These are phyloP conservation scores for Ustilago xerochloae DNA, from an alignment of 1,284 basidiomycete species.

Conservation along the genomic window DNA sequence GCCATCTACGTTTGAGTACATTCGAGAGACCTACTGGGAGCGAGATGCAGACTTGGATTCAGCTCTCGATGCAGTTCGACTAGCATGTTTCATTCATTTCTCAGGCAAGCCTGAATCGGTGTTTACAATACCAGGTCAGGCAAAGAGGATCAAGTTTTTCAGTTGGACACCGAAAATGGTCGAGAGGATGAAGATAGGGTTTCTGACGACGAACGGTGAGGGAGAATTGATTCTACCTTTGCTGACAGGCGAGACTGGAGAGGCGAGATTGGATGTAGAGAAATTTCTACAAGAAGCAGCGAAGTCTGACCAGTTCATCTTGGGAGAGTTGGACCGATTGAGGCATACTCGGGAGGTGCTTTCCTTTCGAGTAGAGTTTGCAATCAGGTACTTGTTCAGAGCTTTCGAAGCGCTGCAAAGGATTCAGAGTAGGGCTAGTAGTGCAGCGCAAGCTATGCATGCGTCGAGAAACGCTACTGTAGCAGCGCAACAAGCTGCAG, in stretches of 20 bases:
- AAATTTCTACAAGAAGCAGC: slow-evolving; percentile 19
- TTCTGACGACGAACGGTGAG: slow-evolving; percentile 12
- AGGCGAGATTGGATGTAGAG: slow-evolving; percentile 8
- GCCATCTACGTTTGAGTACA: slow-evolving; percentile 49
- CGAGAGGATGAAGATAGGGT: slow-evolving; percentile 31
- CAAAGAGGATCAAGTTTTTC: slow-evolving; percentile 19
- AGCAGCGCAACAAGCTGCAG: slow-evolving; percentile 25
- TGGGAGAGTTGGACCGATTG: slow-evolving; percentile 20
- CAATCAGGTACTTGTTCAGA: slow-evolving; percentile 27
- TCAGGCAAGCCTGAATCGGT: slow-evolving; percentile 49
- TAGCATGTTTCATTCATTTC: slow-evolving; percentile 53
- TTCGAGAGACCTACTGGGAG: slow-evolving; percentile 57
- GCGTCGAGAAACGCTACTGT: slow-evolving; percentile 6
- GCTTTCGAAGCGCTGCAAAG: slow-evolving; percentile 34
- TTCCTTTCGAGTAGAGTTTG: slow-evolving; percentile 35
- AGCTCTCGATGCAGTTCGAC: slow-evolving; percentile 43
- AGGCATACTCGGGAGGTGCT: slow-evolving; percentile 31
- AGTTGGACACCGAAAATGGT: slow-evolving; percentile 46
- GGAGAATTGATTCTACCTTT: slow-evolving; percentile 24
- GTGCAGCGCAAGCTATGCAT: slow-evolving; percentile 35
- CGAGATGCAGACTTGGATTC: slow-evolving; percentile 49
- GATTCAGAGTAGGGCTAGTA: slow-evolving; percentile 29
- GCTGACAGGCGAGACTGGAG: neutral
- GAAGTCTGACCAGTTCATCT: slow-evolving; percentile 34
- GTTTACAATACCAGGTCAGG: slow-evolving; percentile 37